These are phyloP conservation scores for Calocybe indica DNA, from an alignment of 768 basidiomycete genomes.

Conservation along the genomic window DNA sequence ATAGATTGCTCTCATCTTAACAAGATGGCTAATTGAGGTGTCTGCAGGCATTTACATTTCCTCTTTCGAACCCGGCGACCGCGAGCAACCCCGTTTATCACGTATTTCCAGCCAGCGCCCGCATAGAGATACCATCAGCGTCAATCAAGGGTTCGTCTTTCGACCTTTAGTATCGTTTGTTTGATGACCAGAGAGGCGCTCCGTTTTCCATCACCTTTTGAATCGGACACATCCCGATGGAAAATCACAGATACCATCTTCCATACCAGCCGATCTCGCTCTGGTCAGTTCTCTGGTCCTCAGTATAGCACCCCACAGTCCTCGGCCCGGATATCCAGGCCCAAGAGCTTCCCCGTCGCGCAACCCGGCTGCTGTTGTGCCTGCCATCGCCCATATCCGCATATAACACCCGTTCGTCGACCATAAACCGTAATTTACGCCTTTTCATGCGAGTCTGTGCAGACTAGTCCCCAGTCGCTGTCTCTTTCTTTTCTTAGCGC, in stretches of 20 bases:
- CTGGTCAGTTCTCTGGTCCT: no score
- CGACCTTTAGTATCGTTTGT: background rate
- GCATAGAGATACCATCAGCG: background rate
- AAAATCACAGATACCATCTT: background rate
- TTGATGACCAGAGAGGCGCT: background rate
- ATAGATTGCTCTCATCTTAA: background rate
- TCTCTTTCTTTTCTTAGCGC: background rate
- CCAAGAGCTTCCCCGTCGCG: no score
- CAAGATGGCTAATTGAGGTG: background rate
- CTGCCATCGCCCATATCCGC: no score
- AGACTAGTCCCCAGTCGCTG: no score
- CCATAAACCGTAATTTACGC: no score
- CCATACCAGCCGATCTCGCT: background rate
- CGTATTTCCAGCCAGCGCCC: background rate
- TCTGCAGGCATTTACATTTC: conserved; percentile 7
- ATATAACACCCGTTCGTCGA: no score
- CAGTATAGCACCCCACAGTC: no score
- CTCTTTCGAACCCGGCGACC: background rate
- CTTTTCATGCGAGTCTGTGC: no score
- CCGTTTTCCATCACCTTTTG: background rate
- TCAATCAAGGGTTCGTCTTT: background rate
- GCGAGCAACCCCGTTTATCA: background rate
- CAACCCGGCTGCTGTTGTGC: no score
- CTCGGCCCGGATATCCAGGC: no score
- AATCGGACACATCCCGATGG: background rate